phyloP scores from a whole-genome alignment of 345 rosid genomes.

The Lepidium sativum region DNA sequence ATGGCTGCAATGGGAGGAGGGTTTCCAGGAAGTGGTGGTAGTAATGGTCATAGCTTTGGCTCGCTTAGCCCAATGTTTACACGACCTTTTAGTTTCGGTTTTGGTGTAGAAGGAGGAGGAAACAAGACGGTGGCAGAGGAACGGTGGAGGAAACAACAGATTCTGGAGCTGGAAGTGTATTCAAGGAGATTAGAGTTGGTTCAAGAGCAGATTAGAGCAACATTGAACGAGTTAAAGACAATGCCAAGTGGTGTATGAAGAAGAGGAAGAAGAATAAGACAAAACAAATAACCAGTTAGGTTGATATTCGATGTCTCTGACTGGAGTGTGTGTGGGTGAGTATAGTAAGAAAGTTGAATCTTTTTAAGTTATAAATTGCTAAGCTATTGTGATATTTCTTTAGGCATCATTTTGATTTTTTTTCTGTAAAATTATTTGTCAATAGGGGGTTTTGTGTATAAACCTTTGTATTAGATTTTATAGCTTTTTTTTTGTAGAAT shows the following conservation, averaged over 20 bases:
- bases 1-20: constrained; percentile 29
- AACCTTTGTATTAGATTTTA: constrained; percentile 26
- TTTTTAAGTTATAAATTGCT: constrained; percentile 2
- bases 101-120: constrained; percentile 34
- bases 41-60: constrained; percentile 25
- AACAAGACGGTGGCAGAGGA: constrained; percentile 45
- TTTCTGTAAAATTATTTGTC: constrained; percentile 15
- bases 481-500: constrained; percentile 11
- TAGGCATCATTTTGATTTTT: constrained; percentile 3
- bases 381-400: constrained; percentile 21
- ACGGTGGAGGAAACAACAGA: constrained; percentile 94
- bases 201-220: constrained; percentile 78
- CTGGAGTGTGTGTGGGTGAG: constrained; percentile 26
- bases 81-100: constrained; percentile 10
- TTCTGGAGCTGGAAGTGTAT: constrained; percentile 87
- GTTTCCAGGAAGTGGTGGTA: constrained; percentile 19
- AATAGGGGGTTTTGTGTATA: constrained; percentile 24
- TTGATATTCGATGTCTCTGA: constrained; percentile 5
- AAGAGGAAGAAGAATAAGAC: constrained; percentile 20
- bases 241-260: constrained; percentile 34
- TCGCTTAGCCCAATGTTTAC: constrained; percentile 22
- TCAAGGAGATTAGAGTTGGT: constrained; percentile 82
- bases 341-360: constrained; percentile 21
- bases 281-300: constrained; percentile 15
- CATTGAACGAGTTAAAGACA: constrained; percentile 59